Evolutionary conservation across 2,329 filamentous ascomycete species (phyloP).

Genomic region (Piedraia hortae): DNA sequence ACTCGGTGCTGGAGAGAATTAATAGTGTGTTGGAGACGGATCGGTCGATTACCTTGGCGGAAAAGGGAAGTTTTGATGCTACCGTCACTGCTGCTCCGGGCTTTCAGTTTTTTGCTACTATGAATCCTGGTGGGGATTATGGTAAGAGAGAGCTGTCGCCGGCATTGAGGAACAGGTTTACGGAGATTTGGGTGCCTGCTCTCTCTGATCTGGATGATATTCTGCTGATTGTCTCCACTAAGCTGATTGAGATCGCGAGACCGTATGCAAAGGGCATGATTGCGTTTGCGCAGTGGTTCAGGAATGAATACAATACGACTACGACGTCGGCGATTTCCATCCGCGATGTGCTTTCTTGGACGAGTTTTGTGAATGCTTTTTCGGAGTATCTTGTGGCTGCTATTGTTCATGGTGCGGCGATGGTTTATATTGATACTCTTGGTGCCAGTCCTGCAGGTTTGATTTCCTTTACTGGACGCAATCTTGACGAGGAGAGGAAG

Average conservation of each 20-base stretch:
- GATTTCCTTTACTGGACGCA: conserved; percentile 41
- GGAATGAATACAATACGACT: conserved; percentile 46
- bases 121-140: conserved; percentile 97
- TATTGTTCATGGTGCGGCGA: conserved; percentile 63
- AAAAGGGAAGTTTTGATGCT: conserved; percentile 70
- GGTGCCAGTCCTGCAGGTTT: conserved; percentile 84
- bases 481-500: conserved; percentile 41
- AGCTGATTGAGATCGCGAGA: conserved; percentile 31
- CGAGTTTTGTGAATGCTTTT: conserved; percentile 52
- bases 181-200: conserved; percentile 91
- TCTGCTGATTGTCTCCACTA: conserved; percentile 56
- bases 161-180: conserved; percentile 83
- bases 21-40: conserved; percentile 89
- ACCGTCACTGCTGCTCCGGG: conserved; percentile 46
- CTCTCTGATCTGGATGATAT: conserved; percentile 67
- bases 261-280: conserved; percentile 43
- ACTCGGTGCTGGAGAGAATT: conserved; percentile 82
- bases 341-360: conserved; percentile 78
- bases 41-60: conserved; percentile 63
- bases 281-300: conserved; percentile 81
- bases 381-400: conserved; percentile 6
- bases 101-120: conserved; percentile 92
- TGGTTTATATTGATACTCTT: conserved; percentile 86
- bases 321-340: conserved; percentile 60
- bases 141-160: conserved; percentile 94